These are phyloP conservation scores for Botrytis squamosa DNA, from an alignment of 2,329 filamentous ascomycete species.

Conservation along the genomic window DNA sequence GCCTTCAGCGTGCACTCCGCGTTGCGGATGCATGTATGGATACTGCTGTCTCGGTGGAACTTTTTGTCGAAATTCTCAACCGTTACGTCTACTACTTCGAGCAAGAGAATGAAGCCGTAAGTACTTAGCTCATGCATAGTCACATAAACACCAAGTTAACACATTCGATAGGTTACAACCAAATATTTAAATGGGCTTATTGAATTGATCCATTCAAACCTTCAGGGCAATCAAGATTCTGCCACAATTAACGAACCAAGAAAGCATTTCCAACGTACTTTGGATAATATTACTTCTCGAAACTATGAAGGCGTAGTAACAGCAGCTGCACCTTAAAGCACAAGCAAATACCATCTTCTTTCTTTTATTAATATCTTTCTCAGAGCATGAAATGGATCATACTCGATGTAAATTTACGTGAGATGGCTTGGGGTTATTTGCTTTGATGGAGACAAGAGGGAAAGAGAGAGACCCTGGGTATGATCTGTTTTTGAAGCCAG, in stretches of 20 bases:
- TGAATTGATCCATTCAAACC: slow-evolving; percentile 95
- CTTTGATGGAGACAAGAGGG: slow-evolving; percentile 1
- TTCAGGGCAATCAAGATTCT: slow-evolving; percentile 80
- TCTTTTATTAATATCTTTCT: slow-evolving; percentile 12
- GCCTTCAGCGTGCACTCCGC: slow-evolving; percentile 87
- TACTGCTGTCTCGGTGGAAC: slow-evolving; percentile 90
- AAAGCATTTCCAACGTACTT: slow-evolving; percentile 89
- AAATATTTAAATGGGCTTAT: slow-evolving; percentile 98
- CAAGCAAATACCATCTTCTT: background rate
- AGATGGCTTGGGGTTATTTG: slow-evolving; percentile 12
- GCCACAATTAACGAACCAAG: slow-evolving; percentile 82
- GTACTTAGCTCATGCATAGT: slow-evolving; percentile 32
- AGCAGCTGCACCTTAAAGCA: slow-evolving; percentile 14
- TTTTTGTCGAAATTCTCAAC: slow-evolving; percentile 98
- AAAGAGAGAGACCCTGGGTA: background rate
- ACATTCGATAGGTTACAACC: slow-evolving; percentile 65
- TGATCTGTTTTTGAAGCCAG: slow-evolving; percentile 13
- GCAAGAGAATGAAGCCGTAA: slow-evolving; percentile 92
- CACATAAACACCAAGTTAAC: slow-evolving; percentile 15
- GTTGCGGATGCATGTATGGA: slow-evolving; percentile 99
- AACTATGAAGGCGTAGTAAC: slow-evolving; percentile 88
- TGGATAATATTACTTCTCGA: slow-evolving; percentile 88
- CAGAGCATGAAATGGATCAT: slow-evolving; percentile 16
- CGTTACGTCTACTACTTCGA: slow-evolving; percentile 99
- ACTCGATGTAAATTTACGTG: slow-evolving; percentile 22